Conservation (phyloP, 805 yeast species). For the Brettanomyces custersianus region DNA sequence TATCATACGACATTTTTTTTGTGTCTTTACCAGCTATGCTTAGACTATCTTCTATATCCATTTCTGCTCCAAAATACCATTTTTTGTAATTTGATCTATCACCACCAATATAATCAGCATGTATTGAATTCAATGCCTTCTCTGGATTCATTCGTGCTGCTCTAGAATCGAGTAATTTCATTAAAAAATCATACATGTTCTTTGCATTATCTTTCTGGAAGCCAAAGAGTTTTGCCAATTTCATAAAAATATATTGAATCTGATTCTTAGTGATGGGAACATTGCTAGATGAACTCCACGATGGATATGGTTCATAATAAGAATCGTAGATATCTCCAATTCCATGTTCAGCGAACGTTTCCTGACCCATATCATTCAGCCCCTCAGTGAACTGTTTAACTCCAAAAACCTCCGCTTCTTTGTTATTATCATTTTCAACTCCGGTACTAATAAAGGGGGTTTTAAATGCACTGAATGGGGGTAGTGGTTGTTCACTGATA, state of each 20-base stretch:
- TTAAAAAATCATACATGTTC: slow-evolving; percentile 59
- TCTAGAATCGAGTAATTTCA: slow-evolving; percentile 58
- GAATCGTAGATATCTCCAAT: slow-evolving; percentile 34
- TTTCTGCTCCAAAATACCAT: slow-evolving; percentile 70
- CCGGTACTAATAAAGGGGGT: slow-evolving; percentile 35
- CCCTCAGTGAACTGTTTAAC: slow-evolving; percentile 20
- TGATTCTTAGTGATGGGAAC: slow-evolving; percentile 43
- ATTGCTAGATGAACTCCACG: slow-evolving; percentile 34
- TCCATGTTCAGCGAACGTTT: slow-evolving; percentile 20
- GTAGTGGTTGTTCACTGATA: slow-evolving; percentile 21
- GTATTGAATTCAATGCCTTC: slow-evolving; percentile 50
- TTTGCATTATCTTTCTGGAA: slow-evolving; percentile 59
- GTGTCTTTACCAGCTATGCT: slow-evolving; percentile 9
- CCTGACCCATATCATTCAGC: slow-evolving; percentile 24
- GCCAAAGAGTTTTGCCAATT: slow-evolving; percentile 48
- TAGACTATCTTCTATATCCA: slow-evolving; percentile 40
- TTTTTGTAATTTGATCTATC: slow-evolving; percentile 56
- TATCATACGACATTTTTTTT: slow-evolving; percentile 5
- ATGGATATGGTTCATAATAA: slow-evolving; percentile 43
- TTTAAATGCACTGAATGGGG: slow-evolving; percentile 33
- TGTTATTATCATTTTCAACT: slow-evolving; percentile 34
- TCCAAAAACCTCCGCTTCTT: slow-evolving; percentile 25
- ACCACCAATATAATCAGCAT: slow-evolving; percentile 73
- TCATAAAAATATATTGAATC: slow-evolving; percentile 48
- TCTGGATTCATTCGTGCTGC: slow-evolving; percentile 54